Conservation (phyloP, 2,329 filamentous ascomycete genomes). For the Scedosporium dehoogii region DNA sequence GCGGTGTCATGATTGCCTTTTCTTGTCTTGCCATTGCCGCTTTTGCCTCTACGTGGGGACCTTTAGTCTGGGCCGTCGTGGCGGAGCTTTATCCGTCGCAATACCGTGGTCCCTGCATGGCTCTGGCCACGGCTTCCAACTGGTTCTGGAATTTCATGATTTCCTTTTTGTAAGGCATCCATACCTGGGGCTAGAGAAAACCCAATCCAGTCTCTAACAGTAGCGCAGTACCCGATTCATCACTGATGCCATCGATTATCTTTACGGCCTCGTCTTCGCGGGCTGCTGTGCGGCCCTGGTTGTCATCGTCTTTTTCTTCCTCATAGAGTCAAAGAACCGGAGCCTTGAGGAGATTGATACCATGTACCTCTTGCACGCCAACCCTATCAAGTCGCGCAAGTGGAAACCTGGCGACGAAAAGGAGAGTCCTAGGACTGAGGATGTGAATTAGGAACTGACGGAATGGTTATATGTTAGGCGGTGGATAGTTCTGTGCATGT, state of each 20-base stretch:
- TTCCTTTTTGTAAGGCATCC: constrained; percentile 31
- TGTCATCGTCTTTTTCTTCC: constrained; percentile 63
- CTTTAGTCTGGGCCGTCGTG: constrained; percentile 56
- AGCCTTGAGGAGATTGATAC: constrained; percentile 68
- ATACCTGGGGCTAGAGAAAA: neutral
- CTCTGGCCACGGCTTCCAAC: constrained; percentile 46
- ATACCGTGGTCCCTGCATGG: constrained; percentile 44
- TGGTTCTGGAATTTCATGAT: constrained; percentile 58
- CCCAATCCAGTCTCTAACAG: constrained; percentile 14
- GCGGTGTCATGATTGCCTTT: constrained; percentile 55
- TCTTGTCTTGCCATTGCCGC: constrained; percentile 59
- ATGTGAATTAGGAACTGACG: neutral
- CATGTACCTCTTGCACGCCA: constrained; percentile 54
- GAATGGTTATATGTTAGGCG: no score
- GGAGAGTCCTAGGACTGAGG: neutral
- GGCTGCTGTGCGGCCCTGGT: constrained; percentile 55
- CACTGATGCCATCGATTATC: constrained; percentile 57
- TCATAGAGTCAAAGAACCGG: constrained; percentile 63
- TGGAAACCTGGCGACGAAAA: constrained; percentile 18
- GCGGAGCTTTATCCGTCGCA: constrained; percentile 55
- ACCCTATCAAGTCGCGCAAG: constrained; percentile 34
- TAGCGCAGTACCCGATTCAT: constrained; percentile 56
- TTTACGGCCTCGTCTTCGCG: constrained; percentile 63
- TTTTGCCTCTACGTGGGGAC: constrained; percentile 62
- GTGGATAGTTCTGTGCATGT: no score